Evolutionary conservation across 2,329 filamentous ascomycete species (phyloP), one percentile per base, ranked within the genome.

Genomic region (Pseudogymnoascus sp.): DNA sequence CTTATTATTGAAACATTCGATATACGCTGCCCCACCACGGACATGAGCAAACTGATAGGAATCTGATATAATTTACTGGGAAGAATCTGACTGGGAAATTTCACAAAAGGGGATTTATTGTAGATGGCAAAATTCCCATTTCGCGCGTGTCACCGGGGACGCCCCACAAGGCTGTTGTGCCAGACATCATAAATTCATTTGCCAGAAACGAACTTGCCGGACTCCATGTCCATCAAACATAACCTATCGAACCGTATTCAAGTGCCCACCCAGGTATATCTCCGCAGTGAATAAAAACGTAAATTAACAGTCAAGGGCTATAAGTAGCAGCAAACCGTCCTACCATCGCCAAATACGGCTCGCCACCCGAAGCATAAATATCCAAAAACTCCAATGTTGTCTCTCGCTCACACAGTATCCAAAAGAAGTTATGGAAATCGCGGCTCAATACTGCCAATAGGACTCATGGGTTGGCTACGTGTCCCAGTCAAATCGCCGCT

Each of bases 401-500:
- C 35, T 37, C 35, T 39, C 58, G 41, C 57, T 35, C 53, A 57
- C 18, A 47, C 47, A 41, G 33, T 41, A 30, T 47, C 20, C 15
- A 35, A 39, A 22, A 20, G 30, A 59, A 28, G 22, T 47, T 36
- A 43, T 58, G 57, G 57, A 37, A 58, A 58, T 28, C 37, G 33
- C 35, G 33, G 9, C 57, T 39, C 57, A 37, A 38, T 30, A 38
- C 37, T 39, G 18, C 84, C 81, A 33, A 83, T 75, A 1, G 84
- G 84, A 68, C 84, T 87, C 35, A 79, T 74, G 3, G 84, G 82
- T 59, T 78, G 75, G 73, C 84, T 86, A 63, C 81, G 76, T 57
- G 78, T 71, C 57, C 75, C 76, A 66, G 79, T 78, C 62, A 97
- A 76, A 71, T 97, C 93, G 15, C 88, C 84, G 74, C 91, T 96